These are phyloP conservation scores for Hypoxylon rickii DNA, from an alignment of 495 filamentous ascomycete genomes.

Conservation along the genomic window DNA sequence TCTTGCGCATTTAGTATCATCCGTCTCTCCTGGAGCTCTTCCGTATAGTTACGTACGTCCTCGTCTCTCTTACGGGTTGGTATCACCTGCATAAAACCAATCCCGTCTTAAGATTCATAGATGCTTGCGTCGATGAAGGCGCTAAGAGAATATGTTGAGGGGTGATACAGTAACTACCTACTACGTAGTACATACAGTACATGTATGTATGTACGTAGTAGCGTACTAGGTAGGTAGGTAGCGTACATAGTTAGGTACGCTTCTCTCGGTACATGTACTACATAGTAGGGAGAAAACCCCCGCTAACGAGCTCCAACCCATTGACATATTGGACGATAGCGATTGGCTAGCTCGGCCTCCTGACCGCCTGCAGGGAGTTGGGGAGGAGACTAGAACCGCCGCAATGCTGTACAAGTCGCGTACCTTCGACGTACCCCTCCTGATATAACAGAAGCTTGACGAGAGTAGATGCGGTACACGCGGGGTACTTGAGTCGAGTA, in stretches of 20 bases:
- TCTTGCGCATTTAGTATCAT: too few relatives aligned
- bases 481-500: slow-evolving; percentile 21
- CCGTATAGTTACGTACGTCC: slow-evolving; percentile 3
- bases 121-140: slow-evolving; percentile 24
- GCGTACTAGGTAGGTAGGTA: too few relatives aligned
- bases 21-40: background rate
- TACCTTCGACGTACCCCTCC: slow-evolving; percentile 27
- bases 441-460: background rate
- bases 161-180: too few relatives aligned
- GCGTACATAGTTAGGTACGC: too few relatives aligned
- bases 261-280: too few relatives aligned
- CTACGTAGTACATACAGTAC: background rate
- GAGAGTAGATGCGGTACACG: slow-evolving; percentile 14
- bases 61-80: slow-evolving; percentile 9
- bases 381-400: background rate
- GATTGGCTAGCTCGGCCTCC: slow-evolving; percentile 16
- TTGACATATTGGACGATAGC: slow-evolving; percentile 14
- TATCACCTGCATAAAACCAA: slow-evolving; percentile 25
- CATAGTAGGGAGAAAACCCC: background rate
- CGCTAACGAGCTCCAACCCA: slow-evolving; percentile 8
- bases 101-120: background rate
- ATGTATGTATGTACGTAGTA: too few relatives aligned
- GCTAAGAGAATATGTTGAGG: slow-evolving; percentile 18
- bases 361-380: slow-evolving; percentile 12
- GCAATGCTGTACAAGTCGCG: background rate